Evolutionary conservation across 371 early-diverging fungal species (phyloP), one percentile per base, ranked within the genome.

Genomic region (Mortierella sp.): DNA sequence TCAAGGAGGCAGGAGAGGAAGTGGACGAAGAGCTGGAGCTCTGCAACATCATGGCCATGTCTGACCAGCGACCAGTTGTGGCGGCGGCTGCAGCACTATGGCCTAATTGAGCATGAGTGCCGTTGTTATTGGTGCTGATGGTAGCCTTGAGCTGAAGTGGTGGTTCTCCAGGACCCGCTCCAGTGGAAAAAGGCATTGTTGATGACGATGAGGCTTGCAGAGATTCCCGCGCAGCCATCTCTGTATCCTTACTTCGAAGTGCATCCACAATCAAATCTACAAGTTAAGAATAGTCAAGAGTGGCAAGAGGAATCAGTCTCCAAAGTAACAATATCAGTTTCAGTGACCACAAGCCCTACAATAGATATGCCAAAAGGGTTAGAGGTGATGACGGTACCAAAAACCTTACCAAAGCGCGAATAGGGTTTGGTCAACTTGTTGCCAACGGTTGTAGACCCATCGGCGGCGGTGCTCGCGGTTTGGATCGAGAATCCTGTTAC

Each of bases 401-500:
- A 8, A 5, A 5, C 48, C 24, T 37, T 37, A 64, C 64, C 64
- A 21, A 64, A 64, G 21, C 64, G 64, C 0, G 16, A 34, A 37
- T 64, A 64, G 24, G 64, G 64, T 6, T 21, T 37, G 24, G 64
- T 34, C 9, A 64, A 19, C 10, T 2, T 21, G 19, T 31, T 31
- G 21, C 34, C 37, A 9, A 9, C 34, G 28, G 5, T 16, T 28
- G 34, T 9, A 21, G 37, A 24, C 8, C 64, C 64, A 21, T 64
- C 64, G 9, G 19, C 40, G 1, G 40, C 10, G 8, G 19, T 5
- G 10, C 5, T 9, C 6, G 4, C 19, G 40, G 11, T 34, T 8
- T 59, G 59, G 31, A 64, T 64, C 64, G 64, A 64, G 37, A 64
- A 64, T 3, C 64, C 64, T 19, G 64, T 16, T 0, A 64, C 64